Conservation (phyloP, 2,329 filamentous ascomycete genomes). For the Tolypocladium endophyticum region DNA sequence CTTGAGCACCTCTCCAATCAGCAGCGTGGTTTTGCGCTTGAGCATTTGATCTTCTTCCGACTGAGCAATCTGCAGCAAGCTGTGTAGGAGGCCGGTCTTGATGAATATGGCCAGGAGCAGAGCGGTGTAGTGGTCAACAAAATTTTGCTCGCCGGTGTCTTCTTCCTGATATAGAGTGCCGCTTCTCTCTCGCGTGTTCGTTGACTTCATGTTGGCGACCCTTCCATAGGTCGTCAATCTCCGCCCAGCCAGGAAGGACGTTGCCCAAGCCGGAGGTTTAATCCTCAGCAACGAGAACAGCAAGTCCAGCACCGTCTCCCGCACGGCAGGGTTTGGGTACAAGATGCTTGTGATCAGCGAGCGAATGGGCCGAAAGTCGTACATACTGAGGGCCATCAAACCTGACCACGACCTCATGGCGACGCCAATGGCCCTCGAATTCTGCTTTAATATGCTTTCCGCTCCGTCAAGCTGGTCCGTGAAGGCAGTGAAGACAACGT, state of each 20-base stretch:
- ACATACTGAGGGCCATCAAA: constrained; percentile 77
- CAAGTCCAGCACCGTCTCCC: constrained; percentile 78
- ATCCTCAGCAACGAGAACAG: constrained; percentile 74
- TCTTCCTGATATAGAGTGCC: constrained; percentile 50
- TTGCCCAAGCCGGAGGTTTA: constrained; percentile 86
- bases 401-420: constrained; percentile 92
- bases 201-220: constrained; percentile 70
- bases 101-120: constrained; percentile 79
- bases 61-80: constrained; percentile 53
- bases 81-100: constrained; percentile 61
- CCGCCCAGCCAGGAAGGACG: constrained; percentile 85
- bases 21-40: constrained; percentile 78
- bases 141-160: constrained; percentile 62
- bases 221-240: constrained; percentile 93
- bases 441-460: constrained; percentile 63
- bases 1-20: constrained; percentile 86
- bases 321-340: constrained; percentile 42
- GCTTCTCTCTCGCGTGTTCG: constrained; percentile 36
- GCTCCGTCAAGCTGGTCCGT: constrained; percentile 66
- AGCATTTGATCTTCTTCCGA: constrained; percentile 58
- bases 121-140: constrained; percentile 90
- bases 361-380: constrained; percentile 72
- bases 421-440: constrained; percentile 83
- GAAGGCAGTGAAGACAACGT: constrained; percentile 82
- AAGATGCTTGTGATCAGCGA: constrained; percentile 63